Percentiles rank a stretch among this genome's conserved stretches.
Conservation (phyloP, 2,329 filamentous ascomycete genomes). For the Alternaria tenuissima region DNA sequence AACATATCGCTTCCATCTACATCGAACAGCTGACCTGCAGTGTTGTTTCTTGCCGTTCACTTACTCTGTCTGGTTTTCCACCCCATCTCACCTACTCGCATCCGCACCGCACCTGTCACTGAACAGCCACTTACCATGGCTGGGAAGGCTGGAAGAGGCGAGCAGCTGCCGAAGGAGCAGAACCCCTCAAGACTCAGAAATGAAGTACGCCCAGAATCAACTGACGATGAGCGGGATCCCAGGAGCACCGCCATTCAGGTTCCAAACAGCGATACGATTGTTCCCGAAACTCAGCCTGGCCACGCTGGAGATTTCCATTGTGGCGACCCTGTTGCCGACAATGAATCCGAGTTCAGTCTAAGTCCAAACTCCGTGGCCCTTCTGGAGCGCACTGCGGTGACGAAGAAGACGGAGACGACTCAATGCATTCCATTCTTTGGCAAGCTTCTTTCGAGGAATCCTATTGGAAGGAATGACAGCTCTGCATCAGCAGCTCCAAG, state of each 20-base stretch:
- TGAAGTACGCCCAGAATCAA: constrained; percentile 24
- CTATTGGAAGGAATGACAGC: not conserved
- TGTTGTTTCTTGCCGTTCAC: not conserved
- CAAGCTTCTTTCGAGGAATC: constrained; percentile 3
- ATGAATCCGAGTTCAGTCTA: not conserved
- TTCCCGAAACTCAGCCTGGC: constrained; percentile 34
- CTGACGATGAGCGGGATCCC: constrained; percentile 20
- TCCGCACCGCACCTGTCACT: not conserved
- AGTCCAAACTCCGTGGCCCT: constrained; percentile 11
- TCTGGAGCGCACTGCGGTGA: constrained; percentile 8
- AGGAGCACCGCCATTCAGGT: constrained; percentile 20
- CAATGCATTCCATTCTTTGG: not conserved
- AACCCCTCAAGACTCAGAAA: constrained; percentile 34
- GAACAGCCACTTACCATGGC: constrained; percentile 18
- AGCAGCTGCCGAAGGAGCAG: constrained; percentile 10
- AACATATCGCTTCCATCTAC: not conserved
- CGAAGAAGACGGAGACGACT: not conserved
- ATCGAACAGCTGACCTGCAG: not conserved
- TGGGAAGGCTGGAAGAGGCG: constrained; percentile 14
- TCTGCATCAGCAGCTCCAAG: not conserved
- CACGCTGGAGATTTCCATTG: not conserved
- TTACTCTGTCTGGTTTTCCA: not conserved
- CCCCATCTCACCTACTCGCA: not conserved
- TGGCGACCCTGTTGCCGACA: not conserved
- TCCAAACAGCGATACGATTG: constrained; percentile 25